These are phyloP conservation scores for Tolypocladium pustulatum DNA, from an alignment of 2,329 filamentous ascomycete genomes.

Conservation along the genomic window DNA sequence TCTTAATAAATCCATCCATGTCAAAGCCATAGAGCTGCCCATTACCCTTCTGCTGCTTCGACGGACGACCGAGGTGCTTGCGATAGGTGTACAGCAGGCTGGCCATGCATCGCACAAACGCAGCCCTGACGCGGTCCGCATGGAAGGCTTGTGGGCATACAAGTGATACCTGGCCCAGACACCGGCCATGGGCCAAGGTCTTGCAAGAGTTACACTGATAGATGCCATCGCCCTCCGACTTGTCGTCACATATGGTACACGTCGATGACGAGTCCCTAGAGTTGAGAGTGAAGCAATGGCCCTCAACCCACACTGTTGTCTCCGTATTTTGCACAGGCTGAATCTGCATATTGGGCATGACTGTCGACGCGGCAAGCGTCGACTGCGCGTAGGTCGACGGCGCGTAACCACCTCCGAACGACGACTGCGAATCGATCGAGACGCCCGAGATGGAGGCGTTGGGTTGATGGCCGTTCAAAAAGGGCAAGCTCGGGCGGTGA, in stretches of 20 bases:
- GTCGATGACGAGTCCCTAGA: slow-evolving; percentile 46
- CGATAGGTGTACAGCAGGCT: slow-evolving; percentile 57
- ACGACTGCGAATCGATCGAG: slow-evolving; percentile 56
- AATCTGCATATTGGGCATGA: slow-evolving; percentile 76
- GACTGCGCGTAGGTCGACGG: slow-evolving; percentile 78
- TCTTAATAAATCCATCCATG: slow-evolving; percentile 54
- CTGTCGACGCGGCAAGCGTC: slow-evolving; percentile 74
- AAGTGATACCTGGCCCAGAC: slow-evolving; percentile 51
- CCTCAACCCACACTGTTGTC: slow-evolving; percentile 73
- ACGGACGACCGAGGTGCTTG: slow-evolving; percentile 50
- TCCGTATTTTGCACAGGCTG: slow-evolving; percentile 72
- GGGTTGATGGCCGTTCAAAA: slow-evolving; percentile 54
- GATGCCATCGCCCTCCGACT: slow-evolving; percentile 58
- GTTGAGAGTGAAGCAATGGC: slow-evolving; percentile 66
- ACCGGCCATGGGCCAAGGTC: slow-evolving; percentile 46
- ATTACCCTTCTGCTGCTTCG: slow-evolving; percentile 48
- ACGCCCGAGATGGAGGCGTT: slow-evolving; percentile 50
- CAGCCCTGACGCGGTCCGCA: slow-evolving; percentile 48
- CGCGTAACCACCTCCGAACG: slow-evolving; percentile 60
- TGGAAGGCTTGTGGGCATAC: slow-evolving; percentile 55
- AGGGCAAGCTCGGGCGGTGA: slow-evolving; percentile 63
- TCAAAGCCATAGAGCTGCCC: slow-evolving; percentile 55
- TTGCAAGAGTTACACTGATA: slow-evolving; percentile 63
- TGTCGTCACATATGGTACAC: slow-evolving; percentile 70
- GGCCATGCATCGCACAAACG: slow-evolving; percentile 56